Percentiles rank a stretch among this genome's conserved stretches.
These are phyloP conservation scores for Porcisia hertigi DNA, from an alignment of 208 protist species.

Conservation along the genomic window DNA sequence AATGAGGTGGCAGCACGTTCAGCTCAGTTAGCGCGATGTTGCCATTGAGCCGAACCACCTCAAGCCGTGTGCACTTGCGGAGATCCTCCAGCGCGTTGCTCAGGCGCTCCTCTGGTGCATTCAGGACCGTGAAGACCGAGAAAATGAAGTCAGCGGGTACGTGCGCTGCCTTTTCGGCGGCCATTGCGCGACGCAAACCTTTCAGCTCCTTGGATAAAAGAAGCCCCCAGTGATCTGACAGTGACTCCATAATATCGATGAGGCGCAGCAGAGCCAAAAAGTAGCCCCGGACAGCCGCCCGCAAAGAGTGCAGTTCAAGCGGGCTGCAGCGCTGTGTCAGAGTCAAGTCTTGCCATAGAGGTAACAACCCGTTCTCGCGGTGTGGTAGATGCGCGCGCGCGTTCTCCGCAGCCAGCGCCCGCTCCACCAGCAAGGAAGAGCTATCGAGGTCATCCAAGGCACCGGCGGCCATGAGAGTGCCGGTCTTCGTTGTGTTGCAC, in stretches of 20 bases:
- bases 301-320: constrained; percentile 36
- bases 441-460: constrained; percentile 1
- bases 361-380: constrained; percentile 36
- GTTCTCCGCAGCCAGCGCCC: constrained; percentile 9
- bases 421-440: constrained; percentile 7
- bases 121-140: constrained; percentile 53
- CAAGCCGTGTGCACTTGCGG: constrained; percentile 43
- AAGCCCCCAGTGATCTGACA: constrained; percentile 50
- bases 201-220: constrained; percentile 41
- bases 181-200: constrained; percentile 48
- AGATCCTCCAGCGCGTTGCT: constrained; percentile 39
- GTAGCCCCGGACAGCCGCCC: constrained; percentile 36
- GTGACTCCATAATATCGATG: constrained; percentile 27
- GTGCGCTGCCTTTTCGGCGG: constrained; percentile 34
- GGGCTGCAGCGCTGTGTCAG: constrained; percentile 37
- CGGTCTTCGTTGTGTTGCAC: neutral
- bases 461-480: neutral
- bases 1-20: constrained; percentile 53
- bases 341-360: constrained; percentile 44
- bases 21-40: constrained; percentile 54
- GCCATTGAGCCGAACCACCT: constrained; percentile 55
- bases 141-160: constrained; percentile 43
- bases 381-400: neutral
- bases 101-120: constrained; percentile 48
- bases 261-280: constrained; percentile 36